Evolutionary conservation across 2,329 filamentous ascomycete species (phyloP).

Genomic region (Hypoxylon sp.): DNA sequence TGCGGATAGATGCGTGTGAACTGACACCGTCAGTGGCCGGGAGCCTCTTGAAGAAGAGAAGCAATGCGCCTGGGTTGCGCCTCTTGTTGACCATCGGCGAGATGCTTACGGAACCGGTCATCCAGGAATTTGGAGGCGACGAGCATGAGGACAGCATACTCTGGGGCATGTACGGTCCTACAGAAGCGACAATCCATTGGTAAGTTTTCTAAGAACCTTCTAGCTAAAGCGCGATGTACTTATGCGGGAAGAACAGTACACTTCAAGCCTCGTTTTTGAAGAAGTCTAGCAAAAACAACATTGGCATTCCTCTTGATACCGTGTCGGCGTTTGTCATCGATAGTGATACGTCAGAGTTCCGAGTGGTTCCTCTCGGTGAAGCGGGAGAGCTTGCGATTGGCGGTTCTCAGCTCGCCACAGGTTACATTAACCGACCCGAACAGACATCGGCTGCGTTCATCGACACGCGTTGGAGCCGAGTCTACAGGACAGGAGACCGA

Average conservation of each 20-base stretch:
- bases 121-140: slow-evolving; percentile 79
- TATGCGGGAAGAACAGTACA: slow-evolving; percentile 59
- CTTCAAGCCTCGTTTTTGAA: slow-evolving; percentile 70
- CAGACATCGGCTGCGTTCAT: slow-evolving; percentile 79
- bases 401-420: slow-evolving; percentile 79
- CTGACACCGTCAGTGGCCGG: slow-evolving; percentile 88
- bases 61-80: slow-evolving; percentile 71
- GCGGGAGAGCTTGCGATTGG: slow-evolving; percentile 84
- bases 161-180: slow-evolving; percentile 95
- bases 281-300: slow-evolving; percentile 68
- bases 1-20: slow-evolving; percentile 84
- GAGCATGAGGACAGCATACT: slow-evolving; percentile 67
- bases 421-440: slow-evolving; percentile 82
- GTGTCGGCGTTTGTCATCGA: slow-evolving; percentile 79
- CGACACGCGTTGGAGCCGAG: slow-evolving; percentile 68
- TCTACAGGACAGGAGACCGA: slow-evolving; percentile 89
- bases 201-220: too few relatives aligned
- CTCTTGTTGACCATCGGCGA: slow-evolving; percentile 89
- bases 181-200: slow-evolving; percentile 90
- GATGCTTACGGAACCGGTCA: slow-evolving; percentile 82
- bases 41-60: slow-evolving; percentile 74
- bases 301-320: slow-evolving; percentile 81
- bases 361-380: slow-evolving; percentile 70
- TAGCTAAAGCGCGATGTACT: too few relatives aligned
- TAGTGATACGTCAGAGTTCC: slow-evolving; percentile 53